These are phyloP conservation scores for Aureobasidium zeae DNA, from an alignment of 2,329 filamentous ascomycete genomes.

Conservation along the genomic window DNA sequence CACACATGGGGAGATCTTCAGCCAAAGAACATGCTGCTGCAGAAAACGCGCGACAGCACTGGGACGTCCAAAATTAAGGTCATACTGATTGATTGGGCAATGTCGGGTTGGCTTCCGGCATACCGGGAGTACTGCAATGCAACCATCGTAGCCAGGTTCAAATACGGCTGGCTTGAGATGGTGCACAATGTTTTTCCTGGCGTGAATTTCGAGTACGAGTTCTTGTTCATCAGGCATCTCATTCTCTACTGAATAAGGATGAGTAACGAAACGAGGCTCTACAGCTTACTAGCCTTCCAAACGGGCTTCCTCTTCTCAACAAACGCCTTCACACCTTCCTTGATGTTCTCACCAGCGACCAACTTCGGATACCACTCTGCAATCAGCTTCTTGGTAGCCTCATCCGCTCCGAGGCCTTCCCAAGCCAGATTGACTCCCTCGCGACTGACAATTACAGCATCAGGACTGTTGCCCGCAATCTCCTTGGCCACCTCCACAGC, in stretches of 20 bases:
- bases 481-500: conserved; percentile 53
- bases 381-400: conserved; percentile 49
- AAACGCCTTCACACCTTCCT: conserved; percentile 65
- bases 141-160: conserved; percentile 13
- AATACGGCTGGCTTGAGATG: conserved; percentile 16
- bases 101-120: conserved; percentile 20
- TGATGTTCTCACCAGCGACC: conserved; percentile 60
- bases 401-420: conserved; percentile 58
- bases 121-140: conserved; percentile 21
- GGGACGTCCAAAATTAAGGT: conserved; percentile 13
- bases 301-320: conserved; percentile 62
- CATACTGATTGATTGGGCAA: conserved; percentile 20
- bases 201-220: too few species aligned
- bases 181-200: too few species aligned
- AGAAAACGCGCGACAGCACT: conserved; percentile 2
- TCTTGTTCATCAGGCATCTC: too few species aligned
- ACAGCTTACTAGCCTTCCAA: conserved; percentile 47
- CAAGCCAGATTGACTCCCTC: conserved; percentile 64
- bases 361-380: conserved; percentile 52
- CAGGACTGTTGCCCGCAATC: conserved; percentile 56
- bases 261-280: too few species aligned
- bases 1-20: conserved; percentile 20
- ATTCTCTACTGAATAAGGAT: too few species aligned
- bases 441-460: conserved; percentile 64
- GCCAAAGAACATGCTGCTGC: conserved; percentile 19